A percentile compares a stretch with the other conserved stretches of the same genome.
Evolutionary conservation across 2,329 filamentous ascomycete genomes (phyloP).

Genomic region (Raffaelea ambrosiae): DNA sequence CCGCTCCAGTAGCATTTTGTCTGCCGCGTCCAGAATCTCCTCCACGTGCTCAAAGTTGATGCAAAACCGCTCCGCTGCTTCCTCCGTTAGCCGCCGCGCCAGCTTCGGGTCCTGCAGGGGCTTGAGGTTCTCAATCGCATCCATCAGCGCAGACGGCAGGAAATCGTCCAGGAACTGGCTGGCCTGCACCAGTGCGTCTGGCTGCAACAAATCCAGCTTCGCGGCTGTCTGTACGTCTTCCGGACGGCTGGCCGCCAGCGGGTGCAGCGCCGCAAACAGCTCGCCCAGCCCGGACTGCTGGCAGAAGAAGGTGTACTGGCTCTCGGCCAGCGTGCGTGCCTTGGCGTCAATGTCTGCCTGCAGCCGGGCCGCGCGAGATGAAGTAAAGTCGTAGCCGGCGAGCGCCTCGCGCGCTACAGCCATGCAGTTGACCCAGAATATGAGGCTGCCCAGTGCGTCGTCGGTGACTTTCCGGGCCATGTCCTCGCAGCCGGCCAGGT

Average conservation of each 20-base stretch:
- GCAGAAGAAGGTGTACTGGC: slow-evolving; percentile 66
- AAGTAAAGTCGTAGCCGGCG: slow-evolving; percentile 55
- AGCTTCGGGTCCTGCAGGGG: slow-evolving; percentile 63
- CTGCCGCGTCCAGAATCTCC: slow-evolving; percentile 35
- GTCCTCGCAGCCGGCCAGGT: slow-evolving; percentile 65
- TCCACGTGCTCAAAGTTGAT: slow-evolving; percentile 65
- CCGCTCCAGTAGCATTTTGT: slow-evolving; percentile 22
- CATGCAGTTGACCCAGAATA: slow-evolving; percentile 69
- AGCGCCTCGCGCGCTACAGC: slow-evolving; percentile 49
- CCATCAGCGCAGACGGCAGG: slow-evolving; percentile 84
- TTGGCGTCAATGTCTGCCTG: slow-evolving; percentile 46
- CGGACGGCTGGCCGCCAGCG: slow-evolving; percentile 24
- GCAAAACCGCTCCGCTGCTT: slow-evolving; percentile 77
- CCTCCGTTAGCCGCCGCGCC: slow-evolving; percentile 68
- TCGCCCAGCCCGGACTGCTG: slow-evolving; percentile 63
- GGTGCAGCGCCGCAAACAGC: slow-evolving; percentile 50
- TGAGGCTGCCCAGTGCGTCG: slow-evolving; percentile 47
- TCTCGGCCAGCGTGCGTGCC: slow-evolving; percentile 49
- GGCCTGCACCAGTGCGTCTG: slow-evolving; percentile 51
- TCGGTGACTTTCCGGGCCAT: slow-evolving; percentile 49
- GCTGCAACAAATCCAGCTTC: slow-evolving; percentile 47
- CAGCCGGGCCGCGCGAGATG: slow-evolving; percentile 44
- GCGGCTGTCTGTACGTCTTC: slow-evolving; percentile 45
- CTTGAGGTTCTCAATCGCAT: slow-evolving; percentile 75
- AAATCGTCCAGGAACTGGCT: slow-evolving; percentile 82